Base-by-base conservation (phyloP, 2,329 filamentous ascomycete genomes). In the Colletotrichum sp. region DNA sequence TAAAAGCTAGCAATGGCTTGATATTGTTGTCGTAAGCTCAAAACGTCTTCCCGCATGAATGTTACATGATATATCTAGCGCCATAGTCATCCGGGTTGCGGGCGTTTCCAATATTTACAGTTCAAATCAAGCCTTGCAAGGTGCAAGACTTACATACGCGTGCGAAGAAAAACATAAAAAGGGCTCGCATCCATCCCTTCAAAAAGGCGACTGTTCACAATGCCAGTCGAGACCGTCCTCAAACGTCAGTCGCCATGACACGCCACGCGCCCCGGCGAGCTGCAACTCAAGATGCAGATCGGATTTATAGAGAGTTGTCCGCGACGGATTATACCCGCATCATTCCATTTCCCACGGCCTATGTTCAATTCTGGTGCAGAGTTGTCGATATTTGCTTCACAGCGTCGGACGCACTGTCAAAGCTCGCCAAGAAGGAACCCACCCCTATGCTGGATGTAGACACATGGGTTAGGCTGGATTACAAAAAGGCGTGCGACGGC, bases 141-240 rank as follows among this genome's bases (percentile, higher is more conserved):
- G 6, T 1, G 1, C 44, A 49, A 22, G 3, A 12, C 44, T 22
- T 2, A 11, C 3, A 0, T 12, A 7, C 1, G 22, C 19, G 2
- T 49, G 0, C 2, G 9, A 49, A 49, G 19, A 19, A 4, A 1
- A 49, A 0, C 19, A 49, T 49, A 49, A 49, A 49, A 49, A 22
- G 44, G 19, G 44, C 11, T n/a, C 44, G 44, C n/a, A 13, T 13
- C 0, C 39, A 4, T 44, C 9, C 19, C 0, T 3, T 3, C 19
- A 44, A 3, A n/a, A 9, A n/a, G 19, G 0, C 0, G 39, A 44
- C 39, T n/a, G 9, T n/a, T 19, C 39, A 44, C 0, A 49, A 22
- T 22, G 9, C 44, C 22, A 6, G 9, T 22, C 44, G 44, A 49
- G 44, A 13, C 19, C 44, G 44, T 49, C 0, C 44, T 13, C 44